Evolutionary conservation across 495 filamentous ascomycete genomes (phyloP).

Genomic region (Penicillium mononematosum): DNA sequence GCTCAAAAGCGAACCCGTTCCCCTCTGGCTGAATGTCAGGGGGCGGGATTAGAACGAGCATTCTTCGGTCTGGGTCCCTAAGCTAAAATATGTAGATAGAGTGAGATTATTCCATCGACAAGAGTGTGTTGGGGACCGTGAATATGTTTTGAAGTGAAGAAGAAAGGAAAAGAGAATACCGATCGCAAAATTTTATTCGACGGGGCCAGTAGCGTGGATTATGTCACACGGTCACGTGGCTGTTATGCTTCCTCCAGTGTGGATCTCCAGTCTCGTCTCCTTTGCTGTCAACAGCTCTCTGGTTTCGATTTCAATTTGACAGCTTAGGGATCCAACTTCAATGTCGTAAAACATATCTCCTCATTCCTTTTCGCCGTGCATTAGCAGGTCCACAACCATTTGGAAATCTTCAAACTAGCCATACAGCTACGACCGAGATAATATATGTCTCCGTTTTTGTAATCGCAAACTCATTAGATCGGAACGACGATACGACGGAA

Average conservation of each 20-base stretch:
- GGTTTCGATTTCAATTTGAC: not conserved
- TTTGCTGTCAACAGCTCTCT: not conserved
- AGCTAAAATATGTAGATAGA: constrained; percentile 44
- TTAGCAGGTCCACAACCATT: too few relatives aligned
- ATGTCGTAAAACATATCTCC: too few relatives aligned
- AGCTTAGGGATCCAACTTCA: too few relatives aligned
- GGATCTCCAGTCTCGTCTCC: not conserved
- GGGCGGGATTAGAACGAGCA: constrained; percentile 53
- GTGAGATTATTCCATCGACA: constrained; percentile 35
- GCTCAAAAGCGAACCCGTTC: constrained; percentile 54
- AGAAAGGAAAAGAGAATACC: constrained; percentile 23
- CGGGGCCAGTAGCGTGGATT: constrained; percentile 7
- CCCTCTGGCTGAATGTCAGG: constrained; percentile 35
- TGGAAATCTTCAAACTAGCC: too few relatives aligned
- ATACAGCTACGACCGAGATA: too few relatives aligned
- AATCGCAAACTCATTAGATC: too few relatives aligned
- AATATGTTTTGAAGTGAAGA: constrained; percentile 26
- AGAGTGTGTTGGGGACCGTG: constrained; percentile 46
- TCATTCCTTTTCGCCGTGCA: too few relatives aligned
- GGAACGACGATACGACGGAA: too few relatives aligned
- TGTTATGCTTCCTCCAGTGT: not conserved
- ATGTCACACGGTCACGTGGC: constrained; percentile 7
- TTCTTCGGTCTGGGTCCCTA: constrained; percentile 46
- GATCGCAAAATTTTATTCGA: constrained; percentile 20
- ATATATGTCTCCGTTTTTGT: too few relatives aligned